Evolutionary conservation across 345 rosid genomes (phyloP).

Genomic region (Viola odorata): DNA sequence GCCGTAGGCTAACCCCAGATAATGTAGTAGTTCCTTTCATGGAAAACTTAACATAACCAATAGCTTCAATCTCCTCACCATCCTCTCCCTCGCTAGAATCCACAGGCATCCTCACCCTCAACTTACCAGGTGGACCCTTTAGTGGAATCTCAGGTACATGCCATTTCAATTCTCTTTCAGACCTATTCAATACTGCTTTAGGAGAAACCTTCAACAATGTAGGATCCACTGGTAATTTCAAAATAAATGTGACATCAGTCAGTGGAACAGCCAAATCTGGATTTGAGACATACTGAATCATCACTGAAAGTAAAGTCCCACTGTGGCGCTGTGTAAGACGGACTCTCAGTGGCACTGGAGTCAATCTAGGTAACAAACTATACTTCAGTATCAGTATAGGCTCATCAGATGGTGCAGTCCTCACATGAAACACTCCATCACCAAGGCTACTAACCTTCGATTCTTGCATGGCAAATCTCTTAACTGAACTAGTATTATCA

Average conservation of each 20-base stretch:
- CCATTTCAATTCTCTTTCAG: slow-evolving; percentile 90
- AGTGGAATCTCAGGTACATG: slow-evolving; percentile 74
- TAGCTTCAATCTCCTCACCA: slow-evolving; percentile 68
- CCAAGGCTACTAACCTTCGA: slow-evolving; percentile 78
- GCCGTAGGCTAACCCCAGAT: slow-evolving; percentile 59
- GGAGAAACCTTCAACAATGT: slow-evolving; percentile 90
- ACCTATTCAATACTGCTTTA: slow-evolving; percentile 77
- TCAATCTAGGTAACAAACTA: slow-evolving; percentile 74
- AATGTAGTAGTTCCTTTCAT: slow-evolving; percentile 53
- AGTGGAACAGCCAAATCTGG: slow-evolving; percentile 72
- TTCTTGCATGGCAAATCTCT: slow-evolving; percentile 74
- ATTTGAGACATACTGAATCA: slow-evolving; percentile 89
- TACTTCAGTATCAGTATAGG: slow-evolving; percentile 86
- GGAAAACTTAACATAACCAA: slow-evolving; percentile 71
- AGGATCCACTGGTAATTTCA: slow-evolving; percentile 95
- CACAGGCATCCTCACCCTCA: slow-evolving; percentile 87
- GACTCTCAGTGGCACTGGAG: slow-evolving; percentile 86
- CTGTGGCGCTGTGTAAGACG: slow-evolving; percentile 74
- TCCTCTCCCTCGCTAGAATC: slow-evolving; percentile 56
- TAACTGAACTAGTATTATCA: slow-evolving; percentile 61
- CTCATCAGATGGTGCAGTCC: slow-evolving; percentile 84
- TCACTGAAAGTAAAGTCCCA: slow-evolving; percentile 90
- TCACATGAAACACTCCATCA: slow-evolving; percentile 82
- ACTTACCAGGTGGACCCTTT: slow-evolving; percentile 58
- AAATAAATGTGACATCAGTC: slow-evolving; percentile 60